Conservation (phyloP, 768 basidiomycete species). For the Auriscalpium vulgare region DNA sequence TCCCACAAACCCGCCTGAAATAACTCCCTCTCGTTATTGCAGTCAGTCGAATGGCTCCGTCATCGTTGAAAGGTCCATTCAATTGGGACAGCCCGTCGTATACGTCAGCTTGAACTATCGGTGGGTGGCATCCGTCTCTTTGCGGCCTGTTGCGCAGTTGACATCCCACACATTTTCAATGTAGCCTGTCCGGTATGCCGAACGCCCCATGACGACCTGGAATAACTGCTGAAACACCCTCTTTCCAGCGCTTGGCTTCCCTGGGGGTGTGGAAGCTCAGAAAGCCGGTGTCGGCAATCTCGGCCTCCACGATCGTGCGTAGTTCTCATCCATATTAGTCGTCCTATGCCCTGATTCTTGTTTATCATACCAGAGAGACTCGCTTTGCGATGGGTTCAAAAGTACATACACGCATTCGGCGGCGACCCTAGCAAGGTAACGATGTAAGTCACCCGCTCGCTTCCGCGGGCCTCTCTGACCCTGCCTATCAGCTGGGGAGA, state of each 20-base stretch:
- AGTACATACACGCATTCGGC: constrained; percentile 55
- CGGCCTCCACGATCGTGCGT: constrained; percentile 55
- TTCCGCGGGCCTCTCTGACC: not conserved
- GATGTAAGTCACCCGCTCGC: constrained; percentile 29
- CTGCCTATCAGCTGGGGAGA: constrained; percentile 36
- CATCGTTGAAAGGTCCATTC: constrained; percentile 18
- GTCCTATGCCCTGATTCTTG: not conserved
- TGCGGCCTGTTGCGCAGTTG: not conserved
- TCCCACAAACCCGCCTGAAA: not conserved
- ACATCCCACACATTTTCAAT: not conserved
- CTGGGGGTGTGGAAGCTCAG: constrained; percentile 42
- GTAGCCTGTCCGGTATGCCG: constrained; percentile 2
- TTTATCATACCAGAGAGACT: constrained; percentile 33
- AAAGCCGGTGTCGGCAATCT: constrained; percentile 49
- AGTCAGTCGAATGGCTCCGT: not conserved
- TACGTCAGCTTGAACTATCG: constrained; percentile 22
- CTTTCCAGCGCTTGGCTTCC: constrained; percentile 37
- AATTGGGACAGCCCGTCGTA: constrained; percentile 15
- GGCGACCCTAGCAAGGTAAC: constrained; percentile 56
- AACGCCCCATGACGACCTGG: not conserved
- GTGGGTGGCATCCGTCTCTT: not conserved
- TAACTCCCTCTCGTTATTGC: not conserved
- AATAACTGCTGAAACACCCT: not conserved
- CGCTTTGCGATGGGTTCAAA: constrained; percentile 57
- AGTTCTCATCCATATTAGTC: not conserved